Conservation (phyloP, 345 rosid genomes). For the Excoecaria agallocha region DNA sequence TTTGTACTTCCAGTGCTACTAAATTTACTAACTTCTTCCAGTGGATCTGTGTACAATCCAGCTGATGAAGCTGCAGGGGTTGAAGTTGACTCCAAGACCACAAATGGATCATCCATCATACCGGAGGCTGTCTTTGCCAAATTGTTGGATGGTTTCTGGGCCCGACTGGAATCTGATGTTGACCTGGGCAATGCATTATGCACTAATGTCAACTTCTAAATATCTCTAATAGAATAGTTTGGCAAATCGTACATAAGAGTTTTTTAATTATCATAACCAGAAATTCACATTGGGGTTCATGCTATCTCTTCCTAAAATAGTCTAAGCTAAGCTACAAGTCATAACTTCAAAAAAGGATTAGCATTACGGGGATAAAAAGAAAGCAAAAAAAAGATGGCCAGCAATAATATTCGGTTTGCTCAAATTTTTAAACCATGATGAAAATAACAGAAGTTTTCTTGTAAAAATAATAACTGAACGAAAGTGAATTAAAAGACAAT, state of each 20-base stretch:
- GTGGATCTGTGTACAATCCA: constrained; percentile 42
- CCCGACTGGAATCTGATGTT: constrained; percentile 39
- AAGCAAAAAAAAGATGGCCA: too few relatives aligned
- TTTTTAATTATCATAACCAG: constrained; percentile 2
- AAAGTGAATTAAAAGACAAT: background rate
- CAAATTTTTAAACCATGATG: background rate
- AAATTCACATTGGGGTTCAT: background rate
- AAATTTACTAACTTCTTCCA: constrained; percentile 47
- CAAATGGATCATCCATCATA: constrained; percentile 59
- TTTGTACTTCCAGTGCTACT: constrained; percentile 41
- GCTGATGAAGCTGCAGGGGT: constrained; percentile 34
- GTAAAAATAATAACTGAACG: background rate
- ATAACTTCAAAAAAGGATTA: background rate
- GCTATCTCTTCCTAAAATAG: background rate
- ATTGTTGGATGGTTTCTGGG: constrained; percentile 38
- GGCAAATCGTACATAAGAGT: background rate
- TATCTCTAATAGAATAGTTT: background rate
- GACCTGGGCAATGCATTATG: constrained; percentile 39
- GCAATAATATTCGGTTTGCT: background rate
- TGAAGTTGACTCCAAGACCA: constrained; percentile 49
- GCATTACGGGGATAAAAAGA: background rate
- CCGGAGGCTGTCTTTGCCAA: constrained; percentile 42
- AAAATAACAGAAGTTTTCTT: background rate
- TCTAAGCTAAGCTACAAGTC: constrained; percentile 4
- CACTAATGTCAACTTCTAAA: constrained; percentile 3